Conservation (phyloP, 257 asterid genomes). For the Plectranthus barbatus region DNA sequence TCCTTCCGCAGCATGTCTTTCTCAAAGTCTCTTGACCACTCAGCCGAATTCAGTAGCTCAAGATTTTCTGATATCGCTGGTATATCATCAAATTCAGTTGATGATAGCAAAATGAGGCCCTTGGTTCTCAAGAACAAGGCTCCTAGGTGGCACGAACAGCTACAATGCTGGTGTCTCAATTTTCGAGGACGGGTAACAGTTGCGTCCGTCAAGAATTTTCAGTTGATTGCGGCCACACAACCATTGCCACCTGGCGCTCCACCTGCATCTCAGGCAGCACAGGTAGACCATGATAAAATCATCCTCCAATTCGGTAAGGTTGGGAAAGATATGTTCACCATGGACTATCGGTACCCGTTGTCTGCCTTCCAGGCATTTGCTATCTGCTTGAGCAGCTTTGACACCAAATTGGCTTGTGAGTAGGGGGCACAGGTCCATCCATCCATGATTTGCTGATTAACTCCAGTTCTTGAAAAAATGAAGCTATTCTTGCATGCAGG, state of each 20-base stretch:
- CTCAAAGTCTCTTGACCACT: slow-evolving; percentile 72
- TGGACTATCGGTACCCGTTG: too few species aligned
- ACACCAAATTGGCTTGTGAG: too few species aligned
- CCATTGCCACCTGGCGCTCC: slow-evolving; percentile 22
- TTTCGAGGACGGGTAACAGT: slow-evolving; percentile 87
- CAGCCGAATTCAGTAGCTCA: slow-evolving; percentile 72
- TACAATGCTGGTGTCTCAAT: slow-evolving; percentile 95
- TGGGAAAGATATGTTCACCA: too few species aligned
- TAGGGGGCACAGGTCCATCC: too few species aligned
- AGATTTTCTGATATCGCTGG: slow-evolving; percentile 60
- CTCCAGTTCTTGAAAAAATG: too few species aligned
- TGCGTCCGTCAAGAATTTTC: slow-evolving; percentile 92
- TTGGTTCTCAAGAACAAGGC: slow-evolving; percentile 83
- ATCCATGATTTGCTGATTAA: too few species aligned
- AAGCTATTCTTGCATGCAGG: too few species aligned
- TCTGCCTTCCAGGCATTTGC: too few species aligned
- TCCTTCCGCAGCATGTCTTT: slow-evolving; percentile 79
- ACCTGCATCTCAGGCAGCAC: slow-evolving; percentile 39
- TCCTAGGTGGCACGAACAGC: too few species aligned
- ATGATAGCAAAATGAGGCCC: slow-evolving; percentile 43
- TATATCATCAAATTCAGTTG: slow-evolving; percentile 29
- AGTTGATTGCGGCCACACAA: slow-evolving; percentile 59
- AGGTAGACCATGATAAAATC: slow-evolving; percentile 74
- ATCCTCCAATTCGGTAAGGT: too few species aligned
- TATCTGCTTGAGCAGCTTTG: too few species aligned